phyloP scores from a whole-genome alignment of 2,329 filamentous ascomycete species.

The Penicillium sp. region DNA sequence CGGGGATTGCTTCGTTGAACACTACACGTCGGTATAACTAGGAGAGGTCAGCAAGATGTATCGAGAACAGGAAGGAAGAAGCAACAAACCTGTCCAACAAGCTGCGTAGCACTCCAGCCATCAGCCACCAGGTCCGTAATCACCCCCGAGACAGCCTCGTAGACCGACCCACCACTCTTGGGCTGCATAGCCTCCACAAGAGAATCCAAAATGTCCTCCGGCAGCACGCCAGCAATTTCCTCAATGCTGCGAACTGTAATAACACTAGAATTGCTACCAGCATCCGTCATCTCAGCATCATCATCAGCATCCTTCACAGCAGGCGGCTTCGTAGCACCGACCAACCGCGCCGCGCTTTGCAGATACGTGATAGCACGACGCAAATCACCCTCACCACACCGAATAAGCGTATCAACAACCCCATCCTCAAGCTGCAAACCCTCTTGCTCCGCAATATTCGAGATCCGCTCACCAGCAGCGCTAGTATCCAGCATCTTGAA shows the following conservation, averaged over 20 bases:
- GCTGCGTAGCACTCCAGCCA: constrained; percentile 92
- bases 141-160: constrained; percentile 70
- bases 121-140: constrained; percentile 92
- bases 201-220: constrained; percentile 65
- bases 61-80: neutral
- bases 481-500: constrained; percentile 93
- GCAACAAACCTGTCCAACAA: constrained; percentile 68
- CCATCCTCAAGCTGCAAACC: constrained; percentile 73
- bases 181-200: constrained; percentile 76
- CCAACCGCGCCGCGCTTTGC: constrained; percentile 87
- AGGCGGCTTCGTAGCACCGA: constrained; percentile 60
- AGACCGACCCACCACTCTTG: constrained; percentile 61
- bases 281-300: constrained; percentile 62
- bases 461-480: constrained; percentile 74
- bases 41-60: constrained; percentile 3
- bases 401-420: constrained; percentile 78
- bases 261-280: constrained; percentile 49
- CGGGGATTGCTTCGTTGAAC: constrained; percentile 77
- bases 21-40: constrained; percentile 70
- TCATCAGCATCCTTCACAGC: constrained; percentile 50
- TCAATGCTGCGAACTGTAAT: constrained; percentile 80
- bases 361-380: constrained; percentile 94
- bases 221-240: constrained; percentile 95
- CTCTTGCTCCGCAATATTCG: constrained; percentile 79
- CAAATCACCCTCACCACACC: constrained; percentile 88